Conservation (phyloP, 495 filamentous ascomycete genomes). For the Neurospora cerealis region DNA sequence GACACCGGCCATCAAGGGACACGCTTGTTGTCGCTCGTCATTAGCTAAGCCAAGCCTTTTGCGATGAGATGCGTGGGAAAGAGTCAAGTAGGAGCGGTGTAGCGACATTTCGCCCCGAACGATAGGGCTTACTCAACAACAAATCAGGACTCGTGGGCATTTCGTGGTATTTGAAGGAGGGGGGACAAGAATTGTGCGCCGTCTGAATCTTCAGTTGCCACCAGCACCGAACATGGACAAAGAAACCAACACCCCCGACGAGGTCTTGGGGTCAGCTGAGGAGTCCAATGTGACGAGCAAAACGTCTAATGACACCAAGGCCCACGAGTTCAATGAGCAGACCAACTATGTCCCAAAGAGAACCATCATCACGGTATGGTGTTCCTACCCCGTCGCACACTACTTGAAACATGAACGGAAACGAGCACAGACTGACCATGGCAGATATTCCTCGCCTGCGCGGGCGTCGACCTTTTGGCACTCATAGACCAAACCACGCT, state of each 20-base stretch:
- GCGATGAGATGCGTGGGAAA: too few species aligned
- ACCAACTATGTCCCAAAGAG: constrained; percentile 44
- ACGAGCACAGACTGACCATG: background rate
- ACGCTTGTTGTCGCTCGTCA: too few species aligned
- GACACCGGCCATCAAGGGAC: too few species aligned
- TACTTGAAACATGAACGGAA: background rate
- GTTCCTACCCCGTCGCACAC: background rate
- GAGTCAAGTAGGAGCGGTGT: too few species aligned
- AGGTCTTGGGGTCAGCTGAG: background rate
- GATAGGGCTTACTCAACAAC: too few species aligned
- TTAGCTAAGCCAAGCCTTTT: too few species aligned
- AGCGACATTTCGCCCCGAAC: too few species aligned
- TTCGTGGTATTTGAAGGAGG: background rate
- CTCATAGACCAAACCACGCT: constrained; percentile 48
- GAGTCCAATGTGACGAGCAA: background rate
- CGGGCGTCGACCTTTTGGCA: constrained; percentile 44
- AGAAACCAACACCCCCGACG: background rate
- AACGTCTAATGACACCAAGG: background rate
- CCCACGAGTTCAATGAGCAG: constrained; percentile 40
- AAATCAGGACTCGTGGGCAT: background rate
- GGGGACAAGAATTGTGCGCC: background rate
- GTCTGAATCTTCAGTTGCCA: background rate
- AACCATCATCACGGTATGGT: constrained; percentile 39
- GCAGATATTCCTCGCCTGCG: constrained; percentile 46
- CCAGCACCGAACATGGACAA: background rate